phyloP scores from a whole-genome alignment of 2,329 filamentous ascomycete species.

The Pseudogymnoascus sp. region DNA sequence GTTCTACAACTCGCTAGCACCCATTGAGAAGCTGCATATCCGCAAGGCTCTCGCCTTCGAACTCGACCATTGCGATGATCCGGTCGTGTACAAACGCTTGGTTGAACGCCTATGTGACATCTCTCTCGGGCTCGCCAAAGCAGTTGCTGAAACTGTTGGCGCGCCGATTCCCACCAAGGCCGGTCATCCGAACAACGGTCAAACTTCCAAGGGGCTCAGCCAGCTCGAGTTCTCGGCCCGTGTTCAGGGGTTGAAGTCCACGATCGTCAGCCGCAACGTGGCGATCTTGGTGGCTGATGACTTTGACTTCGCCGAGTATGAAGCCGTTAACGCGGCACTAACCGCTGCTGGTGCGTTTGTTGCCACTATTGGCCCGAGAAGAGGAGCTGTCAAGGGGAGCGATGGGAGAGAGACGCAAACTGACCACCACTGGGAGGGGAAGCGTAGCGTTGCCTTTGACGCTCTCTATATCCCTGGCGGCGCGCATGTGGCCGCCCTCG shows the following conservation, averaged over 20 bases:
- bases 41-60: slow-evolving; percentile 59
- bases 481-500: slow-evolving; percentile 53
- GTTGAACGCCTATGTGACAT: slow-evolving; percentile 65
- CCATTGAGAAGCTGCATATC: slow-evolving; percentile 60
- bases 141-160: slow-evolving; percentile 65
- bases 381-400: slow-evolving; percentile 53
- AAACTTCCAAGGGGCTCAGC: slow-evolving; percentile 60
- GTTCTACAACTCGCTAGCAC: slow-evolving; percentile 72
- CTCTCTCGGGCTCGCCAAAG: slow-evolving; percentile 61
- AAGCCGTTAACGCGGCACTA: slow-evolving; percentile 58
- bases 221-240: slow-evolving; percentile 61
- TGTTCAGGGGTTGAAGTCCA: slow-evolving; percentile 43
- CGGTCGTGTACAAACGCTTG: slow-evolving; percentile 67
- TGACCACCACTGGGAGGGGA: slow-evolving; percentile 73
- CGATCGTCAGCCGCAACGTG: slow-evolving; percentile 64
- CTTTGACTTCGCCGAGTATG: slow-evolving; percentile 62
- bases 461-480: slow-evolving; percentile 73
- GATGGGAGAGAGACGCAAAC: slow-evolving; percentile 50
- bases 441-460: slow-evolving; percentile 77
- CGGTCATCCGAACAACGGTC: slow-evolving; percentile 55
- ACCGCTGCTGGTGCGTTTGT: slow-evolving; percentile 58
- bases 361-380: slow-evolving; percentile 64
- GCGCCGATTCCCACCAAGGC: slow-evolving; percentile 51
- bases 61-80: slow-evolving; percentile 76
- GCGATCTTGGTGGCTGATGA: slow-evolving; percentile 74